Conservation (phyloP, 352 stramenopile genomes). For the Pythium periplocum region DNA sequence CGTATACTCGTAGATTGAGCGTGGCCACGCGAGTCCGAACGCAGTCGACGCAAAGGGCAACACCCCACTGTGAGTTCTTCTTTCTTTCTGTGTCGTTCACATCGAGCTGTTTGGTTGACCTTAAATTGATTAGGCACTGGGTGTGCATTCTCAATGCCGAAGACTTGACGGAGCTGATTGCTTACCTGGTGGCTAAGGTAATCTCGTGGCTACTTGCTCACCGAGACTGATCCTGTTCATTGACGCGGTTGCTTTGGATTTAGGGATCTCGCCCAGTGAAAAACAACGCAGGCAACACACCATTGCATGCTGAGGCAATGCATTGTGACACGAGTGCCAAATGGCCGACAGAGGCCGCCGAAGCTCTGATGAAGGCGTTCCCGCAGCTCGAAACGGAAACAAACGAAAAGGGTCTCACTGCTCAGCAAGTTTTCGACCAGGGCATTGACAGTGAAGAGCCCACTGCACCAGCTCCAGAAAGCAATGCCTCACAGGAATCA, state of each 20-base stretch:
- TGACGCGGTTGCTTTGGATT: too few relatives aligned
- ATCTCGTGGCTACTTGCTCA: background rate
- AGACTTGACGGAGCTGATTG: slow-evolving; percentile 38
- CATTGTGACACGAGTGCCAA: slow-evolving; percentile 48
- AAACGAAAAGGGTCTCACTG: slow-evolving; percentile 54
- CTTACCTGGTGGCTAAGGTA: slow-evolving; percentile 60
- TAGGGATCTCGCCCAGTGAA: slow-evolving; percentile 58
- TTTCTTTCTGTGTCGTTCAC: too few relatives aligned
- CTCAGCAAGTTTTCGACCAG: slow-evolving; percentile 60
- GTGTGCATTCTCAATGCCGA: slow-evolving; percentile 52
- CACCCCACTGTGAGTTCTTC: slow-evolving; percentile 44
- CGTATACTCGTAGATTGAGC: slow-evolving; percentile 29
- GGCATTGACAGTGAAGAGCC: slow-evolving; percentile 54
- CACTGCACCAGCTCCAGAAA: slow-evolving; percentile 12
- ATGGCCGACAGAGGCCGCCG: slow-evolving; percentile 51
- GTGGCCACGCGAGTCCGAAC: slow-evolving; percentile 53
- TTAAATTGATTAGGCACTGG: slow-evolving; percentile 43
- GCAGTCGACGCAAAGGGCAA: slow-evolving; percentile 63
- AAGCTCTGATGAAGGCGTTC: slow-evolving; percentile 40
- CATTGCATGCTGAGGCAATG: slow-evolving; percentile 72
- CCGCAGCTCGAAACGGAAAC: slow-evolving; percentile 42
- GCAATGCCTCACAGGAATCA: background rate
- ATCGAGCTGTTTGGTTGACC: too few relatives aligned
- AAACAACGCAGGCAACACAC: slow-evolving; percentile 53
- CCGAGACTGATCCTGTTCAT: too few relatives aligned